Evolutionary conservation across 139 green algal genomes (phyloP).

Genomic region (Chlamydomonas schloesseri): DNA sequence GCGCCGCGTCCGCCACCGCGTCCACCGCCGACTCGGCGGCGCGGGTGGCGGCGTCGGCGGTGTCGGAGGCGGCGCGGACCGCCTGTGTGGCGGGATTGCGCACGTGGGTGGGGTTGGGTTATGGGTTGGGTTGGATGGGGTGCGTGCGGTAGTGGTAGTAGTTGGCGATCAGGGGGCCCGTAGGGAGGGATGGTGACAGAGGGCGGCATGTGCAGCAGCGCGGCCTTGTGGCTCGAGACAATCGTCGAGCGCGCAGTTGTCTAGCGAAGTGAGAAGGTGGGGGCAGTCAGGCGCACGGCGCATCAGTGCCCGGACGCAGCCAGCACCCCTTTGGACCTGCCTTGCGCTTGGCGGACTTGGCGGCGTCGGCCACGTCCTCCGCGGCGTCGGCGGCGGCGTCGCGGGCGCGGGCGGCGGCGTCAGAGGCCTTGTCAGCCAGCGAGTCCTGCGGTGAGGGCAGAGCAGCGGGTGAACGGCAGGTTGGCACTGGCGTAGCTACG

Average conservation of each 20-base stretch:
- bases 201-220: too few relatives aligned
- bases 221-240: too few relatives aligned
- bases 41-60: neutral
- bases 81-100: neutral
- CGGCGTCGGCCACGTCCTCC: neutral
- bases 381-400: constrained; percentile 7
- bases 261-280: too few relatives aligned
- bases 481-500: too few relatives aligned
- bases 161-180: too few relatives aligned
- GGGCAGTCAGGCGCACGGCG: too few relatives aligned
- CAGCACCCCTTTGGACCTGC: too few relatives aligned
- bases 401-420: neutral
- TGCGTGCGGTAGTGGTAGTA: too few relatives aligned
- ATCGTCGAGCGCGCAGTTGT: too few relatives aligned
- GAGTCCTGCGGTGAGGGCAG: constrained; percentile 11
- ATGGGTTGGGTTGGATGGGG: neutral
- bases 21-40: neutral
- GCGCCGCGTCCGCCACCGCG: neutral
- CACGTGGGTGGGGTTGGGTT: neutral
- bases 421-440: constrained; percentile 12
- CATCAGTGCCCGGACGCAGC: too few relatives aligned
- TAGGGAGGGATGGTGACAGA: too few relatives aligned
- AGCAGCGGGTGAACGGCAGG: too few relatives aligned
- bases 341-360: neutral
- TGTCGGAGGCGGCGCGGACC: neutral